Percentiles rank a stretch among this genome's conserved stretches.
phyloP scores from a whole-genome alignment of 2,329 filamentous ascomycete species.

The Ambrosiella beaveri region DNA sequence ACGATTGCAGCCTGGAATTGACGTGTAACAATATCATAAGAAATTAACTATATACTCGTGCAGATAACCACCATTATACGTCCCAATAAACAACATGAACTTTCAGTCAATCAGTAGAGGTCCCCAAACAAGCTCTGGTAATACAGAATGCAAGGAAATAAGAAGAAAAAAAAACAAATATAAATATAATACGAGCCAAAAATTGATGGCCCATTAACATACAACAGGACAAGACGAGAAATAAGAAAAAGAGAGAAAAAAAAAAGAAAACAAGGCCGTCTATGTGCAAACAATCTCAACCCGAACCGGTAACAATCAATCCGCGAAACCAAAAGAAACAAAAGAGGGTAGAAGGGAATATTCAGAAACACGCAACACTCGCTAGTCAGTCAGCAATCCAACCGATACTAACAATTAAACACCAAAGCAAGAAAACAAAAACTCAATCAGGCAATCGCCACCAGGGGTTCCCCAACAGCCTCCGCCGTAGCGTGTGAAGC shows the following conservation, averaged over 20 bases:
- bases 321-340: not conserved
- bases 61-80: too few species aligned
- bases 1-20: too few species aligned
- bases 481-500: slow-evolving; percentile 4
- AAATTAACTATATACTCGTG: too few species aligned
- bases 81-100: too few species aligned
- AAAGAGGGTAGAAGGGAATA: not conserved
- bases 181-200: not conserved
- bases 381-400: not conserved
- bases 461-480: not conserved
- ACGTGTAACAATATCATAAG: too few species aligned
- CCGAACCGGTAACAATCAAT: not conserved
- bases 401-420: not conserved
- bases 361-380: not conserved
- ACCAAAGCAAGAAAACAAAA: not conserved
- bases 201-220: not conserved
- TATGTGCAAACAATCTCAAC: not conserved
- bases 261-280: not conserved
- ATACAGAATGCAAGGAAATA: too few species aligned
- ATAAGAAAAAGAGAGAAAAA: not conserved
- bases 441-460: not conserved
- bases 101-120: too few species aligned
- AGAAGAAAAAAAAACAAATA: not conserved
- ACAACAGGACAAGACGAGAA: not conserved
- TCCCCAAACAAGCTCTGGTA: too few species aligned